Evolutionary conservation across 352 stramenopile species (phyloP).

Genomic region (Globisporangium mamillatum): DNA sequence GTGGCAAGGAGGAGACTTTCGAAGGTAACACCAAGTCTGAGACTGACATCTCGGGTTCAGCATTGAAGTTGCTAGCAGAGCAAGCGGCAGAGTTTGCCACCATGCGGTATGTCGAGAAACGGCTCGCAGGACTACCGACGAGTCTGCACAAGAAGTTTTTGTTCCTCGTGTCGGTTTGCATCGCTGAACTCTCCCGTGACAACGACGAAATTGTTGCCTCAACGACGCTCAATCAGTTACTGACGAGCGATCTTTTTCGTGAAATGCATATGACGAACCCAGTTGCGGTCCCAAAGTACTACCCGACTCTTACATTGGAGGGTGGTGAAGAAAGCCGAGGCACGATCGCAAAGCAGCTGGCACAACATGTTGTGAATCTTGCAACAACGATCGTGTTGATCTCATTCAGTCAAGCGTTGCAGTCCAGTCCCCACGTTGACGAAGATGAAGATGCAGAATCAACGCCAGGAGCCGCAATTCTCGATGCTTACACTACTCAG

Average conservation of each 20-base stretch:
- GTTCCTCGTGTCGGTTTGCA: constrained; percentile 20
- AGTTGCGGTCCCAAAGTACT: background rate
- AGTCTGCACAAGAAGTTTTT: constrained; percentile 28
- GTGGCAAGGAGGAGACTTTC: background rate
- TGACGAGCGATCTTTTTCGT: constrained; percentile 7
- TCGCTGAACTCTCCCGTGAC: constrained; percentile 3
- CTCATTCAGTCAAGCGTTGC: background rate
- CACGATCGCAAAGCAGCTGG: background rate
- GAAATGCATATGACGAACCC: background rate
- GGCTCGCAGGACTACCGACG: constrained; percentile 29
- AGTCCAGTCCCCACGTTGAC: background rate
- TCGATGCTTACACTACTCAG: background rate
- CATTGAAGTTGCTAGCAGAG: background rate
- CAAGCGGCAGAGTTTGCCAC: constrained; percentile 17
- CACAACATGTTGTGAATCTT: background rate
- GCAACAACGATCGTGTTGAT: background rate
- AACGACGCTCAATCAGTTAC: background rate
- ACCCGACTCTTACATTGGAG: background rate
- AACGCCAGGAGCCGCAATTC: background rate
- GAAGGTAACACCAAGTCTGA: background rate
- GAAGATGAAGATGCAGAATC: background rate
- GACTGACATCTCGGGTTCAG: background rate
- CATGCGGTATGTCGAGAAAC: constrained; percentile 20
- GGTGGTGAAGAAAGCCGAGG: background rate
- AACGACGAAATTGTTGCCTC: background rate